Evolutionary conservation across 345 rosid species (phyloP).

Genomic region (Eucalyptus cloeziana): DNA sequence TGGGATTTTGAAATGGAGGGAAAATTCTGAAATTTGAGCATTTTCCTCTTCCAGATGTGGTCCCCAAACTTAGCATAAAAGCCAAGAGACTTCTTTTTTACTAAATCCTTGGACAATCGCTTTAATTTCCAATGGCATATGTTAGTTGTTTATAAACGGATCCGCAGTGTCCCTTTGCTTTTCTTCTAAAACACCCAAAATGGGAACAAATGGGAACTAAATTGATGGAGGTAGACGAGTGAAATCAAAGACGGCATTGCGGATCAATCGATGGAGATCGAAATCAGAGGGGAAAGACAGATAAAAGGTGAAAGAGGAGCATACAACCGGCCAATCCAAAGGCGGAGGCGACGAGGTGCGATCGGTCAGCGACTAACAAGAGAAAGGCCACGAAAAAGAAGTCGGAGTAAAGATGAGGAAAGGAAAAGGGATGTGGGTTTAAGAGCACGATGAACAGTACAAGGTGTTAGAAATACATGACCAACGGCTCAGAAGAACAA

Average conservation of each 20-base stretch:
- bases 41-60: background rate
- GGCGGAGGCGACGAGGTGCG: background rate
- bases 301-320: background rate
- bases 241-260: background rate
- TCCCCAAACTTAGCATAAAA: background rate
- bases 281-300: background rate
- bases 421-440: background rate
- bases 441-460: background rate
- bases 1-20: background rate
- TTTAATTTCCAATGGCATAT: background rate
- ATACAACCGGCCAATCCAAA: background rate
- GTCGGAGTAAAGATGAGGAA: background rate
- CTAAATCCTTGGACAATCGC: background rate
- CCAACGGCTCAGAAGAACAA: rapidly evolving
- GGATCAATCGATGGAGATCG: background rate
- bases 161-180: background rate
- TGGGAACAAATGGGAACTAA: background rate
- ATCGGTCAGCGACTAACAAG: background rate
- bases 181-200: background rate
- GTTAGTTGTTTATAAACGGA: background rate
- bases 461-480: background rate
- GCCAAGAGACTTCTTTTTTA: background rate
- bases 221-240: background rate
- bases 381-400: background rate
- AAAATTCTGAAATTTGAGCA: background rate